Evolutionary conservation across 495 filamentous ascomycete genomes (phyloP).

Genomic region (Delitschia confertaspora): DNA sequence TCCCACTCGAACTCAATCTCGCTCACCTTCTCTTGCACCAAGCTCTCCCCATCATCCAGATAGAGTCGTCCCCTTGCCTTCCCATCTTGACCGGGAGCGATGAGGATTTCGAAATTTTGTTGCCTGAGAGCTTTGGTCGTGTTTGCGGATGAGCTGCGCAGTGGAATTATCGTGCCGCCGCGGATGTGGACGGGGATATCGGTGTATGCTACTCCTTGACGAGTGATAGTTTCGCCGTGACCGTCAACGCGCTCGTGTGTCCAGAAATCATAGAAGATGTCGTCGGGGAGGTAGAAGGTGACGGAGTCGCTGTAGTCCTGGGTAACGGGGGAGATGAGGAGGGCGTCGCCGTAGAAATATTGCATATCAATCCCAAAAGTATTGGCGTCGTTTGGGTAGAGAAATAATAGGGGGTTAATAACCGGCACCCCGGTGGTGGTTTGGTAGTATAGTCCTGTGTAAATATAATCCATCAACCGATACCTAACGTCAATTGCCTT

Average conservation of each 20-base stretch:
- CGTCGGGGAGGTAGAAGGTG: conserved; percentile 62
- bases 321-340: conserved; percentile 66
- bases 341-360: conserved; percentile 63
- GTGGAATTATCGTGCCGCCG: conserved; percentile 61
- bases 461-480: conserved; percentile 69
- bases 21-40: conserved; percentile 29
- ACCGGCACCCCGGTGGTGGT: conserved; percentile 56
- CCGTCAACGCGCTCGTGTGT: conserved; percentile 52
- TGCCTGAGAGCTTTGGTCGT: conserved; percentile 60
- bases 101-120: conserved; percentile 58
- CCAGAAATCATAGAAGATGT: conserved; percentile 71
- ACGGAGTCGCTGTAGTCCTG: conserved; percentile 55
- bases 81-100: conserved; percentile 52
- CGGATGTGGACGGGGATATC: conserved; percentile 67
- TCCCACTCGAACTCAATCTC: conserved; percentile 31
- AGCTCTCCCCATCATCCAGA: conserved; percentile 40
- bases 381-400: conserved; percentile 59
- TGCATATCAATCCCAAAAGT: conserved; percentile 55
- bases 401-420: conserved; percentile 61
- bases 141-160: conserved; percentile 51
- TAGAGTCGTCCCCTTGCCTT: conserved; percentile 43
- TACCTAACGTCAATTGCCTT: conserved; percentile 71
- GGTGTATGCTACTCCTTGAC: conserved; percentile 48
- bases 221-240: conserved; percentile 43
- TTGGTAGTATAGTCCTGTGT: conserved; percentile 63